Base-by-base conservation (phyloP, 768 basidiomycete genomes). In the Agrocybe pediades region DNA sequence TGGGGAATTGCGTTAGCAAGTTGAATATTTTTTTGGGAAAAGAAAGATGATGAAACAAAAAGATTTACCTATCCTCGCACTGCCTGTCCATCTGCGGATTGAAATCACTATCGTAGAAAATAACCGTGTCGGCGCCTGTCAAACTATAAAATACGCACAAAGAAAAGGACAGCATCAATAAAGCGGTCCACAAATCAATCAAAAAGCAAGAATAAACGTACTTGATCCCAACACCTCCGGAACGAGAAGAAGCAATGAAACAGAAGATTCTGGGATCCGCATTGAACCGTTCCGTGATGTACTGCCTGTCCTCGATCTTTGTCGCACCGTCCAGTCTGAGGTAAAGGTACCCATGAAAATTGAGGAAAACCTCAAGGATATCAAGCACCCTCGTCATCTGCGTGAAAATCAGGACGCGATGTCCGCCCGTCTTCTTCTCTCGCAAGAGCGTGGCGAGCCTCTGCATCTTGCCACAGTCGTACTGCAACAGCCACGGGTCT, bases 61-160 rank as follows among this genome's bases (percentile, higher is more conserved):
- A n/a, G n/a, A 62, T 81, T 56, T 65, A 87, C 87, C 89, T 80
- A 70, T 98, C 96, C 71, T 95, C 92, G 62, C 97, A 98, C 66
- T 99, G 96, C 41, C 90, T 78, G 68, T 99, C 96, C 91, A 96
- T 97, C 68, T 97, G 95, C 0, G 95, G 95, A 62, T 93, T 94
- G 77, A 96, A 97, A 68, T 97, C 95, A 55, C 92, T 92, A 65
- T 98, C 96, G 65, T 96, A 98, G 69, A 99, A 95, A 50, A 99
- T 84, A 62, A 99, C 96, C 0, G 97, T 98, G 65, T 96, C 94
- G 17, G 94, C 94, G 16, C 90, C 90, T 6, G 88, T 90, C 57
- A 90, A 65, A 69, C 92, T 87, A 69, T 55, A 45, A 6, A 46
- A 16, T 9, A 46, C 19, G 23, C 19, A 17, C 26, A 29, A 26